Percentiles rank a stretch among this genome's conserved stretches.
These are phyloP conservation scores for Trichoderma citrinoviride DNA, from an alignment of 2,329 filamentous ascomycete species.

Conservation along the genomic window DNA sequence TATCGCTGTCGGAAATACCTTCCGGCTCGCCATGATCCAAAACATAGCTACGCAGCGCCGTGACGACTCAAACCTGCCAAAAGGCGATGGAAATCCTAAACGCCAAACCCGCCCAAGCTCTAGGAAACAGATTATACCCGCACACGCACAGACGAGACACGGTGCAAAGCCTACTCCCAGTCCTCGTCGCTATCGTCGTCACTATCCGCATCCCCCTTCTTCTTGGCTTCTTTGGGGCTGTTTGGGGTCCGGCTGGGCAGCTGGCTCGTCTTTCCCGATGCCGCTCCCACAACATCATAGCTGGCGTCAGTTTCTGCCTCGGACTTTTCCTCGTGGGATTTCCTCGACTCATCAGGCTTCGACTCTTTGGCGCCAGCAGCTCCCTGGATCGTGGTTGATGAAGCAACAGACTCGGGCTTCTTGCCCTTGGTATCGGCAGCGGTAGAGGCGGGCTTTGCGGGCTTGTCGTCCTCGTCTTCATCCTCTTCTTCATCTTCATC, in stretches of 20 bases:
- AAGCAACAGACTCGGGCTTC: conserved; percentile 51
- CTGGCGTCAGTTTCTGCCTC: conserved; percentile 91
- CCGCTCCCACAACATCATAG: conserved; percentile 85
- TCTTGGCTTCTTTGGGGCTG: conserved; percentile 57
- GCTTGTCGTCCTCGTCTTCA: conserved; percentile 34
- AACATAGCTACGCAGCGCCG: conserved; percentile 22
- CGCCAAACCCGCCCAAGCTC: conserved; percentile 32
- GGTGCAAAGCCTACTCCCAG: conserved; percentile 60
- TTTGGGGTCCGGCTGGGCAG: conserved; percentile 83
- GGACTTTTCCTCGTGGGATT: conserved; percentile 84
- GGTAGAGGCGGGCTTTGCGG: conserved; percentile 31
- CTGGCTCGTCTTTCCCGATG: conserved; percentile 73
- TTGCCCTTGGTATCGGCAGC: conserved; percentile 32
- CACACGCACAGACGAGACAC: background rate
- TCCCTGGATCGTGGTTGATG: conserved; percentile 61
- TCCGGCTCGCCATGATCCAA: conserved; percentile 8
- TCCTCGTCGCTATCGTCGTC: conserved; percentile 58
- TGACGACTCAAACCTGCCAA: conserved; percentile 14
- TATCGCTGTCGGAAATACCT: background rate
- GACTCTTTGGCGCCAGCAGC: conserved; percentile 43
- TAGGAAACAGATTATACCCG: conserved; percentile 21
- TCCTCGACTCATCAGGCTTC: conserved; percentile 64
- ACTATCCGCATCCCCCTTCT: conserved; percentile 44
- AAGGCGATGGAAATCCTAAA: conserved; percentile 32
- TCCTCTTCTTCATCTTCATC: conserved; percentile 41